These are phyloP conservation scores for Cytospora piceicola DNA, from an alignment of 2,329 filamentous ascomycete species.

Conservation along the genomic window DNA sequence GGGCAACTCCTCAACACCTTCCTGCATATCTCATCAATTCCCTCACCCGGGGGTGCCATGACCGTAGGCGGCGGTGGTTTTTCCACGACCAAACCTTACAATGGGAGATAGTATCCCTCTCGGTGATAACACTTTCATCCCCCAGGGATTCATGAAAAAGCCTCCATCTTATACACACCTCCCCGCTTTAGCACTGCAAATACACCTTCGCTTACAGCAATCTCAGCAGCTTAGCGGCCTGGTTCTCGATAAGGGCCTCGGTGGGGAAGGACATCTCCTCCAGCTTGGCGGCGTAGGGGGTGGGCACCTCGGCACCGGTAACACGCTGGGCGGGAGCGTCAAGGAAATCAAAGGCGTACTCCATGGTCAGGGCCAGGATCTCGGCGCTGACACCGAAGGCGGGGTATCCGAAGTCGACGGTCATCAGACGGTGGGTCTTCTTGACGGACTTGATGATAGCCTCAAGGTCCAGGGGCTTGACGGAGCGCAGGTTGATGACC, in stretches of 20 bases:
- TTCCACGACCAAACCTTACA: not conserved
- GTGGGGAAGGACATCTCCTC: constrained; percentile 96
- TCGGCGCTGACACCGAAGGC: constrained; percentile 91
- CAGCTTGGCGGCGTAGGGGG: constrained; percentile 88
- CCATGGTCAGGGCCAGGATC: constrained; percentile 92
- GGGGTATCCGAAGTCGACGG: constrained; percentile 94
- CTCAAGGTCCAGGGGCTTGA: constrained; percentile 96
- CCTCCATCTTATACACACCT: not conserved
- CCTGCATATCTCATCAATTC: not conserved
- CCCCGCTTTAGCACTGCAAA: not conserved
- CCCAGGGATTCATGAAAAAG: not conserved
- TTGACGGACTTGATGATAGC: constrained; percentile 96
- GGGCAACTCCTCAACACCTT: not conserved
- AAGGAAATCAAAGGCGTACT: constrained; percentile 98
- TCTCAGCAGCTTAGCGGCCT: constrained; percentile 85
- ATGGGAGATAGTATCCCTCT: not conserved
- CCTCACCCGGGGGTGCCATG: not conserved
- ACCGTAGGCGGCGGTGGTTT: not conserved
- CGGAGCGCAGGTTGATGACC: constrained; percentile 95
- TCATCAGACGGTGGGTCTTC: constrained; percentile 93
- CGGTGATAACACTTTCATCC: not conserved
- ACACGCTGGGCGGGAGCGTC: constrained; percentile 91
- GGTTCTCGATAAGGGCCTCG: constrained; percentile 83
- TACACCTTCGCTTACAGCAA: constrained; percentile 45
- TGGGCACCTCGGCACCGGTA: constrained; percentile 96